Evolutionary conservation across 106 monocot genomes (phyloP), one percentile per base, ranked within the genome.

Genomic region (Alisma plantagoaquatica): DNA sequence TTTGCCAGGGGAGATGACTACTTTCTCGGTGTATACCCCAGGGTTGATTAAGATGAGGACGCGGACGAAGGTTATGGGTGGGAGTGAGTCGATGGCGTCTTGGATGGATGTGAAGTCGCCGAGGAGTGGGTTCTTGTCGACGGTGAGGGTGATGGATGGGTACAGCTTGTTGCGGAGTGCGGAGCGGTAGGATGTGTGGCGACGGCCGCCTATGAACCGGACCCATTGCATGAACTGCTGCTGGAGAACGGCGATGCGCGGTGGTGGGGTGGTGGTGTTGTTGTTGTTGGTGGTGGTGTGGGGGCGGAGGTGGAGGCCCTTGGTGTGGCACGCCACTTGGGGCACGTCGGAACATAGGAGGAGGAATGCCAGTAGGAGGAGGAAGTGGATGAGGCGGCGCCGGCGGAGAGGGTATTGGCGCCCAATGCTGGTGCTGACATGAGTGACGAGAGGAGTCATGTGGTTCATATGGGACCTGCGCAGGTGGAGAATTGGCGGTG

Each of bases 41-140:
- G n/a, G n/a, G n/a, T n/a, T n/a, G n/a, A n/a, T n/a, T n/a, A n/a
- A n/a, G n/a, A n/a, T n/a, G n/a, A n/a, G n/a, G n/a, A n/a, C n/a
- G n/a, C n/a, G n/a, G n/a, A n/a, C n/a, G n/a, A n/a, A n/a, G n/a
- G n/a, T n/a, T n/a, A n/a, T n/a, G n/a, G n/a, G n/a, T n/a, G 23
- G 27, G 26, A 53, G 11, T 12, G 52, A 53, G 1, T 23, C 8
- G 51, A 86, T 14, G 22, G 86, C 86, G 1, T 33, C 69, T 58
- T 82, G 79, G 30, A 92, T 79, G 22, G 76, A 48, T n/a, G 75
- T 86, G 68, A 82, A 86, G 53, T 86, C 86, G n/a, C 82, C n/a
- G n/a, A 30, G 26, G 4, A 66, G 10, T 0, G 86, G 86, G 57
- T 79, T 79, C 77, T 80, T 76, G 61, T 82, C 86, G 2, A 93